Evolutionary conservation across 2,329 filamentous ascomycete genomes (phyloP), one percentile per base, ranked within the genome.

Genomic region (Onygenales sp.): DNA sequence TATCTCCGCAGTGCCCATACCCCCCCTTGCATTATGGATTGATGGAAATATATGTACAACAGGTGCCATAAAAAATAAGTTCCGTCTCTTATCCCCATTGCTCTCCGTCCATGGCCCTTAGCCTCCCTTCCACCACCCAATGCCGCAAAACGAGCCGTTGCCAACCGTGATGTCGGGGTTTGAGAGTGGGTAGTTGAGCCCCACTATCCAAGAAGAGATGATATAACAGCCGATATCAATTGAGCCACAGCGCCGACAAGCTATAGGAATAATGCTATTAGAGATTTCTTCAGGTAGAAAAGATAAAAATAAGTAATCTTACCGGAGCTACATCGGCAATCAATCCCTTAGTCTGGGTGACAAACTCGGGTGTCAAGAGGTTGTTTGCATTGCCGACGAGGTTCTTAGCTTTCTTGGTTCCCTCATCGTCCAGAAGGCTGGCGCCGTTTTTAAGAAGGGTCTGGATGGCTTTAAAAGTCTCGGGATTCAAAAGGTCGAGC

Each of bases 381-480:
- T 47, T 33, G 44, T 47, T 47, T 47, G 44, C 44, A 13, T 47
- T 47, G 44, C 5, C 38, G 32, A 50, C 46, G 17, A 50, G 32
- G 35, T 50, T 33, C 42, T 55, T 55, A 41, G 43, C 43, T 41
- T 53, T 41, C 41, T 52, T 52, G 42, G 33, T 55, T 3, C 38
- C 45, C 32, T 53, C 43, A 52, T 55, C 53, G 38, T 55, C 43
- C 21, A 55, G 42, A 27, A 55, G 38, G 3, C 35, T 11, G 5
- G 53, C 39, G 10, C 33, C 1, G 21, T 52, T 33, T 14, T 32
- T 53, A 43, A 55, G 5, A 7, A 55, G 8, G 9, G 41, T 32
- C 3, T 52, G 39, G n/a, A 55, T 55, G 13, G 53, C 45, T 39
- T 10, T 46, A 41, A 55, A 52, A 13, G 50, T 55, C n/a, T 48